Evolutionary conservation across 768 basidiomycete genomes (phyloP), one percentile per base, ranked within the genome.

Genomic region (Vishniacozyma victoriae): DNA sequence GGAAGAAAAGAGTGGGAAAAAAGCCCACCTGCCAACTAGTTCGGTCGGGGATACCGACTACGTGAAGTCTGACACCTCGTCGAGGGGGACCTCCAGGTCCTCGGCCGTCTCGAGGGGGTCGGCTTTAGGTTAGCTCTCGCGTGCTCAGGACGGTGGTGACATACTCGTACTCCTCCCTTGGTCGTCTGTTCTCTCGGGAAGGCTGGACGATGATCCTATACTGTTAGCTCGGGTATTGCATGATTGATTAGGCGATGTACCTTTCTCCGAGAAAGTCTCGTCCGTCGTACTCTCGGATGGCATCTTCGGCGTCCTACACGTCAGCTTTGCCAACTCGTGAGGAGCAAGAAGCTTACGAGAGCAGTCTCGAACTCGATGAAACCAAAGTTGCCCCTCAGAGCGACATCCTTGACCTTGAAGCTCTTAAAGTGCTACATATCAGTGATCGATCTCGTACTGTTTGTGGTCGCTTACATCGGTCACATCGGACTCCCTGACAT

Each of bases 21-120:
- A 54, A 43, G 61, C 86, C 76, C 82, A 97, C 92, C 90, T 97
- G 92, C 92, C 92, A 97, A 73, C 91, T 95, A 38, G 90, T 93
- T 70, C 92, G 87, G 69, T 86, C 83, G 59, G 90, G 87, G 57
- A 97, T 80, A 46, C 89, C 89, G 31, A 85, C 80, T 50, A 99
- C 88, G 52, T 85, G 78, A 48, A 96, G 77, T 59, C 90, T 84
- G 51, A 70, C 62, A 23, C 67, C 62, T 41, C 68, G 59, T 43
- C 60, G 48, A 44, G 55, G 59, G 48, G 59, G 59, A 23, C 41
- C 35, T 13, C 54, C 50, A 18, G 52, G n/a, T n/a, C n/a, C n/a
- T n/a, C n/a, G n/a, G n/a, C n/a, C n/a, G n/a, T n/a, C 49, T 23
- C 54, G 54, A 47, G 62, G 54, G 19, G 54, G 44, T 33, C 45